Conservation (phyloP, 1,139 yeast species). For the Zygoascus hellenicus region DNA sequence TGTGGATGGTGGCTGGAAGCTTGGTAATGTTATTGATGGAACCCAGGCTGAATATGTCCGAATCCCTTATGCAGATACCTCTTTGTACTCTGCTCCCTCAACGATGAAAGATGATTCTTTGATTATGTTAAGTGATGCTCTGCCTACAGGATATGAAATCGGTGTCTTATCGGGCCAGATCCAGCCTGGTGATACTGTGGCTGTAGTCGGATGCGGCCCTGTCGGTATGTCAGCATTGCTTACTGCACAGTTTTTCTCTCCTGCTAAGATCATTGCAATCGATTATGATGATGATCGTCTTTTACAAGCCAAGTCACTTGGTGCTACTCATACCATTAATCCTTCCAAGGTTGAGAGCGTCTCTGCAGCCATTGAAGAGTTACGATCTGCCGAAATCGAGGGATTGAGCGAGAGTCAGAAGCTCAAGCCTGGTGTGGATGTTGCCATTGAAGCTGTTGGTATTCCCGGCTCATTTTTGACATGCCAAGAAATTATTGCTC, state of each 20-base stretch:
- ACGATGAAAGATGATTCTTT: slow-evolving; percentile 36
- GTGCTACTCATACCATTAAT: slow-evolving; percentile 40
- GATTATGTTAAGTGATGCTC: slow-evolving; percentile 41
- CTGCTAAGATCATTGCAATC: slow-evolving; percentile 38
- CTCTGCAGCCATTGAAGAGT: slow-evolving; percentile 26
- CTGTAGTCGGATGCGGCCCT: slow-evolving; percentile 47
- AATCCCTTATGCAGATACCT: slow-evolving; percentile 38
- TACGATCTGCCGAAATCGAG: slow-evolving; percentile 24
- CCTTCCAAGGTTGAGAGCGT: slow-evolving; percentile 33
- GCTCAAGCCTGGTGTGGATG: slow-evolving; percentile 41
- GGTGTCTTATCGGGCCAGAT: slow-evolving; percentile 39
- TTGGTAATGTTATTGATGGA: slow-evolving; percentile 37
- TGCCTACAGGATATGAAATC: slow-evolving; percentile 45
- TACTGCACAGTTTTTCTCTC: slow-evolving; percentile 37
- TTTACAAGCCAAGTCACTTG: slow-evolving; percentile 37
- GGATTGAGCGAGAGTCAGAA: slow-evolving; percentile 19
- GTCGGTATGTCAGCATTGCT: slow-evolving; percentile 42
- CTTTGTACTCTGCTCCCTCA: slow-evolving; percentile 36
- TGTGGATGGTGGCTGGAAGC: slow-evolving; percentile 41
- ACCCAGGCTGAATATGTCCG: slow-evolving; percentile 41
- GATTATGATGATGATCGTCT: slow-evolving; percentile 42
- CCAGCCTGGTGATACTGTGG: slow-evolving; percentile 40
- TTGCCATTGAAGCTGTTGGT: slow-evolving; percentile 47
- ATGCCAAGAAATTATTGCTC: slow-evolving; percentile 41
- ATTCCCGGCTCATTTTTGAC: slow-evolving; percentile 42